phyloP scores from a whole-genome alignment of 2,329 filamentous ascomycete species.

The Pseudogymnoascus sp. region DNA sequence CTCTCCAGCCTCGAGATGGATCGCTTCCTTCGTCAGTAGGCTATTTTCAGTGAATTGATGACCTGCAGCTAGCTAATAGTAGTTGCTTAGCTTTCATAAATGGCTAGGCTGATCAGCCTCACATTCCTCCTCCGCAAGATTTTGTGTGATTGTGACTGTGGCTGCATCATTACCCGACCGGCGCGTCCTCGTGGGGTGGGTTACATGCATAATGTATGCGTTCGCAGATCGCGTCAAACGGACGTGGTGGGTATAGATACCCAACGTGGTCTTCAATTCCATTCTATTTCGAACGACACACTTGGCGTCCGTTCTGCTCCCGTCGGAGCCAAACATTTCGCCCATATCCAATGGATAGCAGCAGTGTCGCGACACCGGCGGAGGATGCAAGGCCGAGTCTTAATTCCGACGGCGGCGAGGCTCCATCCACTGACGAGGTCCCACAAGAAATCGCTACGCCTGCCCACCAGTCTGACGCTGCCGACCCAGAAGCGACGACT shows the following conservation, averaged over 20 bases:
- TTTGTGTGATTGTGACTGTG: background rate
- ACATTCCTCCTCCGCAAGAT: background rate
- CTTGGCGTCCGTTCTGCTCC: background rate
- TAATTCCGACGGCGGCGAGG: background rate
- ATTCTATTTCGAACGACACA: background rate
- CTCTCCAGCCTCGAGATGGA: background rate
- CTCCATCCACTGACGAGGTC: background rate
- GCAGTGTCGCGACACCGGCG: background rate
- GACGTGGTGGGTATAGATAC: background rate
- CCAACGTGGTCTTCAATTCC: background rate
- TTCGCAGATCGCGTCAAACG: background rate
- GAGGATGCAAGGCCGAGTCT: background rate
- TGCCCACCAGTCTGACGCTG: background rate
- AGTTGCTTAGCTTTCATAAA: background rate
- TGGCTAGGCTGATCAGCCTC: background rate
- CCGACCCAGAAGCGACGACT: background rate
- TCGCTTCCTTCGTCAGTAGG: background rate
- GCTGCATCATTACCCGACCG: background rate
- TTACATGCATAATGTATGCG: background rate
- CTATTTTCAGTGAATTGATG: background rate
- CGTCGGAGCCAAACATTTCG: background rate
- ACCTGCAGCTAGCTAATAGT: background rate
- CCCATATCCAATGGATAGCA: background rate
- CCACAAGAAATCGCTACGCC: background rate
- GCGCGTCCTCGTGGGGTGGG: background rate